These are phyloP conservation scores for Tuber melanosporum DNA, from an alignment of 495 filamentous ascomycete genomes.

Conservation along the genomic window DNA sequence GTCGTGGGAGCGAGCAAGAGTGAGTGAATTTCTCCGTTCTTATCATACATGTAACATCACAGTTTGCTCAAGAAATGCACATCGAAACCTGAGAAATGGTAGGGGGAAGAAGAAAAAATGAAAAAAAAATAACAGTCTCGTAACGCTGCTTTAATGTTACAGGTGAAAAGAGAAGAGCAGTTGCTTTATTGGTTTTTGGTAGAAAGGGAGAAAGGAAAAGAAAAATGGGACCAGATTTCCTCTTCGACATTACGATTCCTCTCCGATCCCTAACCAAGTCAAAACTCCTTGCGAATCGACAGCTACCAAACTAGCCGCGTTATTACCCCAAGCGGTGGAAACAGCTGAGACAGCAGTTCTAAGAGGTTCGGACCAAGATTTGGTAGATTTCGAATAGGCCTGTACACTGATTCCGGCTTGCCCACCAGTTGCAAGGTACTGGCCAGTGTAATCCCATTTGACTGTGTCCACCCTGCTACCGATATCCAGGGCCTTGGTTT, in stretches of 20 bases:
- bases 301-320: constrained; percentile 65
- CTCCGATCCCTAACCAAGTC: constrained; percentile 53
- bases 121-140: neutral
- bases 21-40: constrained; percentile 4
- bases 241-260: constrained; percentile 25
- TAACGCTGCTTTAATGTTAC: neutral
- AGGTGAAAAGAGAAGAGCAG: neutral
- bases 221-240: neutral
- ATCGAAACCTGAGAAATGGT: neutral
- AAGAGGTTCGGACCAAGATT: constrained; percentile 83
- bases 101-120: constrained; percentile 1
- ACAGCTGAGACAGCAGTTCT: constrained; percentile 65
- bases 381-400: constrained; percentile 73
- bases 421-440: constrained; percentile 79
- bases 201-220: neutral
- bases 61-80: neutral
- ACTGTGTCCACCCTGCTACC: constrained; percentile 66
- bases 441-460: constrained; percentile 89
- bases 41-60: neutral
- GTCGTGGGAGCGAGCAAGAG: neutral
- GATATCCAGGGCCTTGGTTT: constrained; percentile 73
- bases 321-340: constrained; percentile 67
- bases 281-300: constrained; percentile 68
- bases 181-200: neutral
- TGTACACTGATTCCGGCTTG: constrained; percentile 76